Evolutionary conservation across 2,329 filamentous ascomycete species (phyloP).

Genomic region (Aspergillus awamori): DNA sequence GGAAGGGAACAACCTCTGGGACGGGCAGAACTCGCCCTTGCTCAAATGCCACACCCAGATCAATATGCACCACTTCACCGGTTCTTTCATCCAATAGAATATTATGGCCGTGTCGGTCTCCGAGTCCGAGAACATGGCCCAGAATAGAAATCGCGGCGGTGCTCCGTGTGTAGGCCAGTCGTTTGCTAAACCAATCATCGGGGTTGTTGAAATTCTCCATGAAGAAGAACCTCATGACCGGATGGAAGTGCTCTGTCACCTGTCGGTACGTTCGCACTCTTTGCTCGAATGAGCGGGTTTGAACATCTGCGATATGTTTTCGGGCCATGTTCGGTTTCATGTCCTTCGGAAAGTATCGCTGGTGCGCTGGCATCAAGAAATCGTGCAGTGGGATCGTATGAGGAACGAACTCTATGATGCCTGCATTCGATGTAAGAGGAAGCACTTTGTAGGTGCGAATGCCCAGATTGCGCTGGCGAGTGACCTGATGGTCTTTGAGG

Average conservation of each 20-base stretch:
- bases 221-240: slow-evolving; percentile 96
- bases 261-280: slow-evolving; percentile 76
- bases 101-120: slow-evolving; percentile 94
- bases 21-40: slow-evolving; percentile 93
- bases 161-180: slow-evolving; percentile 87
- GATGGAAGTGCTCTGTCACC: slow-evolving; percentile 80
- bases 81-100: slow-evolving; percentile 88
- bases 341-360: slow-evolving; percentile 82
- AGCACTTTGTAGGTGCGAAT: slow-evolving; percentile 98
- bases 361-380: slow-evolving; percentile 87
- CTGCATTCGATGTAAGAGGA: slow-evolving; percentile 79
- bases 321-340: slow-evolving; percentile 75
- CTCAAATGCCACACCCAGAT: slow-evolving; percentile 95
- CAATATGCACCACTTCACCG: slow-evolving; percentile 95
- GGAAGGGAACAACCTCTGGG: slow-evolving; percentile 93
- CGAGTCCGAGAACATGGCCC: slow-evolving; percentile 87
- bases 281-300: slow-evolving; percentile 68
- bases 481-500: slow-evolving; percentile 80
- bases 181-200: slow-evolving; percentile 90
- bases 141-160: slow-evolving; percentile 95
- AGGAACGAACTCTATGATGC: slow-evolving; percentile 95
- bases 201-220: slow-evolving; percentile 92
- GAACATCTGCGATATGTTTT: slow-evolving; percentile 74
- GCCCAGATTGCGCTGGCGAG: slow-evolving; percentile 82
- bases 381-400: slow-evolving; percentile 92